Evolutionary conservation across 495 filamentous ascomycete species (phyloP).

Genomic region (Venustampulla echinocandica): DNA sequence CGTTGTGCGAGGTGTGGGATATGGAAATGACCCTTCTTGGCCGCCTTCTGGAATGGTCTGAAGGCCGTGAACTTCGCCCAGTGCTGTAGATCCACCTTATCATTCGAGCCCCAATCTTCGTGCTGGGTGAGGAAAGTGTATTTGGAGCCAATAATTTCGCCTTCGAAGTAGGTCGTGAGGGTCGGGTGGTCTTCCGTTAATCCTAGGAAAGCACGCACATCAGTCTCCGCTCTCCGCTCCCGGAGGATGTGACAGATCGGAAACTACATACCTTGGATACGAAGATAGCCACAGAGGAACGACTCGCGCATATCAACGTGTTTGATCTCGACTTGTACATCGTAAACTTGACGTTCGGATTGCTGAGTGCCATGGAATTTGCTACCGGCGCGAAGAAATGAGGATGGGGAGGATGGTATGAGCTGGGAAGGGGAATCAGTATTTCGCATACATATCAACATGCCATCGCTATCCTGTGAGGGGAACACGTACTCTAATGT

Average conservation of each 20-base stretch:
- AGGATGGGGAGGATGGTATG: constrained; percentile 58
- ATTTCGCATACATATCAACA: not conserved
- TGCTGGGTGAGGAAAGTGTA: constrained; percentile 89
- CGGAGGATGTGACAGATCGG: not conserved
- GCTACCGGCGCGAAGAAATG: constrained; percentile 79
- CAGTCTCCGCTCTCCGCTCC: not conserved
- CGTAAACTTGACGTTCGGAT: constrained; percentile 83
- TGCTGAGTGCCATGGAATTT: constrained; percentile 85
- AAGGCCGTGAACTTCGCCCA: constrained; percentile 88
- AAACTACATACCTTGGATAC: constrained; percentile 71
- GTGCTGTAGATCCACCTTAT: constrained; percentile 88
- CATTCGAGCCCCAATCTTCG: constrained; percentile 81
- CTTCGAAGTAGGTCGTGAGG: constrained; percentile 95
- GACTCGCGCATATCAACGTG: constrained; percentile 93
- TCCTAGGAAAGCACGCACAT: constrained; percentile 40
- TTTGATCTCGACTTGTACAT: constrained; percentile 95
- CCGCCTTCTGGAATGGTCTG: constrained; percentile 64
- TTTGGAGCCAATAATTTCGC: constrained; percentile 93
- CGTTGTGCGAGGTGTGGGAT: constrained; percentile 68
- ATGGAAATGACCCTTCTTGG: constrained; percentile 47
- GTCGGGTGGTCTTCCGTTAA: constrained; percentile 94
- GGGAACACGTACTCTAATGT: constrained; percentile 46
- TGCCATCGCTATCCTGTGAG: too few relatives aligned
- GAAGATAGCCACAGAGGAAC: constrained; percentile 89
- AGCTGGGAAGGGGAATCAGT: constrained; percentile 31